Conservation (phyloP, 768 basidiomycete genomes). For the Rhizopogon salebrosus region DNA sequence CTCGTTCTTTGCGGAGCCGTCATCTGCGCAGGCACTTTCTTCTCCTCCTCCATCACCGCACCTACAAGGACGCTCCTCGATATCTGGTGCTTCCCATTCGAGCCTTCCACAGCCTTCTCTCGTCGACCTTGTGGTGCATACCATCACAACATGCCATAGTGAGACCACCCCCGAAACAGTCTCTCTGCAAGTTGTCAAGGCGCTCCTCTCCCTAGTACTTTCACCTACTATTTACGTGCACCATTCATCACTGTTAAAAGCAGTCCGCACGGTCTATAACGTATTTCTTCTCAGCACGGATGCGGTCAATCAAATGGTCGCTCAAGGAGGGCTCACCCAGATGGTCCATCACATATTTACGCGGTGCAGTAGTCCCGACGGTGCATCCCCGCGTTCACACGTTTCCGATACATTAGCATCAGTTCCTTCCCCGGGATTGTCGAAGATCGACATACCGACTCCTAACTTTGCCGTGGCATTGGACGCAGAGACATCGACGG, state of each 20-base stretch:
- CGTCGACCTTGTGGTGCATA: conserved; percentile 91
- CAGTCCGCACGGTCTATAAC: conserved; percentile 97
- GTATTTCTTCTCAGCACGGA: conserved; percentile 90
- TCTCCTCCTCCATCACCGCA: conserved; percentile 78
- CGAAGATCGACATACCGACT: neutral
- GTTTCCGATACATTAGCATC: conserved; percentile 16
- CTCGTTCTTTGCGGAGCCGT: conserved; percentile 86
- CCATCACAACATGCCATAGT: conserved; percentile 87
- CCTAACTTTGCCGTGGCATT: neutral
- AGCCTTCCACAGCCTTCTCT: conserved; percentile 63
- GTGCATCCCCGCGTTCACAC: conserved; percentile 13
- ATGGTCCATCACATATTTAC: conserved; percentile 97
- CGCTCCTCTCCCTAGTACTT: conserved; percentile 82
- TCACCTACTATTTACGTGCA: conserved; percentile 87
- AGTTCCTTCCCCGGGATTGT: neutral
- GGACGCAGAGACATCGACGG: neutral
- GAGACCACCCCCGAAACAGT: conserved; percentile 87
- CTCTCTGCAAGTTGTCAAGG: conserved; percentile 95
- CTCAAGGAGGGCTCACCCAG: conserved; percentile 95
- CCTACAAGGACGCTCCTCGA: conserved; percentile 35
- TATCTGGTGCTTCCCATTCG: conserved; percentile 41
- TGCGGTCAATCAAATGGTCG: conserved; percentile 94
- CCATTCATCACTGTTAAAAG: conserved; percentile 92
- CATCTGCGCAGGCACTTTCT: conserved; percentile 38
- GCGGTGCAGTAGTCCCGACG: conserved; percentile 50